A percentile compares a stretch with the other conserved stretches of the same genome.
These are phyloP conservation scores for Trametes cubensis DNA, from an alignment of 768 basidiomycete genomes.

Conservation along the genomic window DNA sequence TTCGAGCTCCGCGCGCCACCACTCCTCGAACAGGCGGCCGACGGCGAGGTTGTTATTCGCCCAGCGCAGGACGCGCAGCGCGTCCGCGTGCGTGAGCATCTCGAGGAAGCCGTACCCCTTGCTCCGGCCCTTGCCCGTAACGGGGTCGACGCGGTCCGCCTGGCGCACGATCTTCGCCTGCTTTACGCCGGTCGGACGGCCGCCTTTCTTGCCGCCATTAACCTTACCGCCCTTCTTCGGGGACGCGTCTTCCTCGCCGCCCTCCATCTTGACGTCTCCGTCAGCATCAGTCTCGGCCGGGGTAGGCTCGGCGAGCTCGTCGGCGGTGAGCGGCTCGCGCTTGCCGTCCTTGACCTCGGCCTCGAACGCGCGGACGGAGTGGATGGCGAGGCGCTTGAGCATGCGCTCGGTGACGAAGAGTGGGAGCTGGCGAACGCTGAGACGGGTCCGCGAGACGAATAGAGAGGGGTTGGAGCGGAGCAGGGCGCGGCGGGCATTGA, in stretches of 20 bases:
- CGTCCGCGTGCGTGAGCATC: conserved; percentile 85
- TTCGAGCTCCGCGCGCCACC: conserved; percentile 84
- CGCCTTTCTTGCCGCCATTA: conserved; percentile 25
- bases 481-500: conserved; percentile 80
- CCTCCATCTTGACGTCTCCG: conserved; percentile 26
- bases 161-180: conserved; percentile 94
- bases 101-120: conserved; percentile 97
- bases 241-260: conserved; percentile 26
- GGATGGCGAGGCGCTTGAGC: conserved; percentile 83
- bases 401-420: conserved; percentile 87
- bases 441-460: conserved; percentile 91
- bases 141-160: conserved; percentile 82
- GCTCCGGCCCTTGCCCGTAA: conserved; percentile 84
- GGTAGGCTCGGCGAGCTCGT: conserved; percentile 64
- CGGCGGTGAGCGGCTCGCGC: conserved; percentile 63
- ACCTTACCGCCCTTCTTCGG: conserved; percentile 25
- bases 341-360: conserved; percentile 67
- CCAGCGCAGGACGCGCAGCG: conserved; percentile 89
- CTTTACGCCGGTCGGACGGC: conserved; percentile 58
- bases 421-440: conserved; percentile 92
- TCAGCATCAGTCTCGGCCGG: conserved; percentile 32
- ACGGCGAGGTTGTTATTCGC: conserved; percentile 86
- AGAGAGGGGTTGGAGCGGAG: conserved; percentile 91
- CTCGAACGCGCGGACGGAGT: conserved; percentile 80
- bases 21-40: conserved; percentile 63